Conservation (phyloP, 352 stramenopile species). For the Pythium phragmitis region DNA sequence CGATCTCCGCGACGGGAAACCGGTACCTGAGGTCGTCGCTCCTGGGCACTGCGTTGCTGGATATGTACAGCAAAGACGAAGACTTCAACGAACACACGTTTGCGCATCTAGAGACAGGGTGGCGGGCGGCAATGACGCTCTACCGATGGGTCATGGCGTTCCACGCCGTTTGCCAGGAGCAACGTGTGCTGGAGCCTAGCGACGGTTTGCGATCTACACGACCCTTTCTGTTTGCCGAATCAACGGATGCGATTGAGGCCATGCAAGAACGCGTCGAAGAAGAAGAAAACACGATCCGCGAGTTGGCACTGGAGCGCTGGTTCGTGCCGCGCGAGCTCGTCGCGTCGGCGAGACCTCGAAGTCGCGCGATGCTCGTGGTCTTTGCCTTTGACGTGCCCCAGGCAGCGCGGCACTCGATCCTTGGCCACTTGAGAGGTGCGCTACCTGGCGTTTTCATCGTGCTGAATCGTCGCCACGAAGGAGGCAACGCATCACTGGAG, state of each 20-base stretch:
- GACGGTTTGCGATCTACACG: constrained; percentile 8
- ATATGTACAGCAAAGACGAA: constrained; percentile 44
- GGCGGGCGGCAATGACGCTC: constrained; percentile 49
- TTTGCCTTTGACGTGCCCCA: constrained; percentile 66
- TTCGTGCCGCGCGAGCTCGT: constrained; percentile 62
- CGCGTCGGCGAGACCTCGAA: constrained; percentile 34
- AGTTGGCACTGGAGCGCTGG: constrained; percentile 42
- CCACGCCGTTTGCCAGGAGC: constrained; percentile 38
- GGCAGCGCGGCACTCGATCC: constrained; percentile 33
- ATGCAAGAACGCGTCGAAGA: constrained; percentile 38
- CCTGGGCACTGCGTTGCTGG: constrained; percentile 41
- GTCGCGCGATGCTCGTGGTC: constrained; percentile 65
- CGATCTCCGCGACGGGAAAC: constrained; percentile 39
- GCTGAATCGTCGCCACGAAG: constrained; percentile 39
- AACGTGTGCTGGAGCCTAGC: constrained; percentile 36
- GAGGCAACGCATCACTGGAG: background rate
- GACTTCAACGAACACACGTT: constrained; percentile 58
- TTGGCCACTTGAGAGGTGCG: constrained; percentile 37
- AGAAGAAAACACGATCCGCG: constrained; percentile 29
- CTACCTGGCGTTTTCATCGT: constrained; percentile 77
- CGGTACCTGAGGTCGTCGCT: constrained; percentile 37
- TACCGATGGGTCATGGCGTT: constrained; percentile 61
- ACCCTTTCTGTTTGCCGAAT: constrained; percentile 38
- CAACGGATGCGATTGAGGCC: constrained; percentile 38
- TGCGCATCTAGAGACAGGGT: constrained; percentile 38